A percentile compares a stretch with the other conserved stretches of the same genome.
phyloP scores from a whole-genome alignment of 495 filamentous ascomycete species.

The Neurospora tetrasperma region DNA sequence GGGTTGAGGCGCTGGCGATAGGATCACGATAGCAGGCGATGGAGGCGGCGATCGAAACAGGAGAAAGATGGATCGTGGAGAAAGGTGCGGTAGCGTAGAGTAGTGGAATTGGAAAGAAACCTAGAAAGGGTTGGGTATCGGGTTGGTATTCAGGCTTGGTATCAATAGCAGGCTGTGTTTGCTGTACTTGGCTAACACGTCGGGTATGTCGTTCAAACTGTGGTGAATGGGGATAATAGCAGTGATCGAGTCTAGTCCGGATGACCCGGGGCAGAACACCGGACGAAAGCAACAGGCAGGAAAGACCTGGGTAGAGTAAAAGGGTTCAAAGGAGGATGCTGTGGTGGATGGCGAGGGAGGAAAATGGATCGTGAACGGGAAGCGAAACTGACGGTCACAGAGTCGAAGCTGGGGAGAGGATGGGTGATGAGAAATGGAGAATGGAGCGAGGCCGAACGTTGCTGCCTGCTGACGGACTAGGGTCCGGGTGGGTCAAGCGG shows the following conservation, averaged over 20 bases:
- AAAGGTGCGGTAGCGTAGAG: not conserved
- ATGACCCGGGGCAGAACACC: slow-evolving; percentile 13
- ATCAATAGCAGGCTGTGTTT: not conserved
- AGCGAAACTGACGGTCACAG: not conserved
- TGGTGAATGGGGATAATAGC: not conserved
- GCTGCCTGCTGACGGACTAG: slow-evolving; percentile 24
- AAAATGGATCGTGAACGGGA: slow-evolving; percentile 6
- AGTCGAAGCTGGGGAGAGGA: slow-evolving; percentile 2
- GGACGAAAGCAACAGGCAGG: slow-evolving; percentile 3
- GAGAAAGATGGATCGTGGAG: not conserved
- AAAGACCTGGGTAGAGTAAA: not conserved
- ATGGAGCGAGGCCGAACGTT: slow-evolving; percentile 12
- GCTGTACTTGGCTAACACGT: not conserved
- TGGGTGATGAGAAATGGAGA: slow-evolving; percentile 28
- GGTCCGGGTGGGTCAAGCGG: slow-evolving; percentile 18
- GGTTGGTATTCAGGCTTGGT: not conserved
- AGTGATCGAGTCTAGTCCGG: not conserved
- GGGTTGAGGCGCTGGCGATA: not conserved
- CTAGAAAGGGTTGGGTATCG: not conserved
- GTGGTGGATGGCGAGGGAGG: slow-evolving; percentile 10
- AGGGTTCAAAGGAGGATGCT: slow-evolving; percentile 2
- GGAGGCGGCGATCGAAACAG: not conserved
- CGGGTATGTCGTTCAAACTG: not conserved
- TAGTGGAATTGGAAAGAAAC: not conserved
- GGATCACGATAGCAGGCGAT: not conserved